Base-by-base conservation (phyloP, 305 asterid species). In the Petunia hybrid region DNA sequence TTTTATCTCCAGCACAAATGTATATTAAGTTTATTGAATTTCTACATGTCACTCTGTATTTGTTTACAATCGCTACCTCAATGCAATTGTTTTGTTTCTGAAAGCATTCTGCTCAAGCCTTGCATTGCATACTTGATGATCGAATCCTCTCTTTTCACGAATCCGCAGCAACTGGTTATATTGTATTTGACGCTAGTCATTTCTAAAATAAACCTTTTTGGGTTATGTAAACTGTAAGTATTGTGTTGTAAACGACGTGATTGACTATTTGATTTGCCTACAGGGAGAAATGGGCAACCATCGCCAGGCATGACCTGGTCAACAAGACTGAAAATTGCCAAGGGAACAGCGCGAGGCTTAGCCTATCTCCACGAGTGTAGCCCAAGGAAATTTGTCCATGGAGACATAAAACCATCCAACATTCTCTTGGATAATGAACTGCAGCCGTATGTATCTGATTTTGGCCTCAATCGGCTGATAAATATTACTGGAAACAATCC, bases 361-460 rank as follows among this genome's bases (percentile, higher is more conserved):
- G 98, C 97, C 83, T 94, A 94, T 89, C 94, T 96, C 45, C 99
- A 96, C 61, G 99, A 96, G 83, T 96, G 98, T 82, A 96, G 97
- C 89, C 98, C 98, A 13, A 86, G 97, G 66, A 96, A 96, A 82
- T 94, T 93, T 74, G 92, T 96, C 80, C 98, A 96, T 22, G 98
- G 93, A 56, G 97, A 94, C 65, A 31, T 96, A 35, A 94, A 94
- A 77, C 98, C 98, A 12, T 93, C 98, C n/a, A 96, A 96, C 84
- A 94, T 94, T 64, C 98, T 96, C 85, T 94, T 96, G 2, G 99
- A 96, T 92, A 85, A 80, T 46, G 97, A 93, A 57, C 90, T 85
- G 87, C 90, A 89, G 43, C 94, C 99, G 0, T 80, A 80, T 78
- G 74, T 96, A 12, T 96, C 99, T 12, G 99, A 91, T 82, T 93